phyloP scores from a whole-genome alignment of 2,329 filamentous ascomycete genomes.

The Penicillium verrucosum region DNA sequence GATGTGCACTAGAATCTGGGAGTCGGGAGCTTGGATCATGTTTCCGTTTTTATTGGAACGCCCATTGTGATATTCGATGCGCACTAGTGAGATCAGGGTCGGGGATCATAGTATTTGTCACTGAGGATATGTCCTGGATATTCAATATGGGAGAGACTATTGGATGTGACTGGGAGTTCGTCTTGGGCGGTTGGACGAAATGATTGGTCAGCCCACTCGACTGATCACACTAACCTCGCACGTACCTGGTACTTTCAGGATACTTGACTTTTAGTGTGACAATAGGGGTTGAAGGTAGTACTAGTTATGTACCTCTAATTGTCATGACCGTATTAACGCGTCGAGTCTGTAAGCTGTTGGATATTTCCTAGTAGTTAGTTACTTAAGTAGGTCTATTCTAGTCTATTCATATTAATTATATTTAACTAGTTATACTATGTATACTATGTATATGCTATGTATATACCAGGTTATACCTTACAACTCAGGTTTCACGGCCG shows the following conservation, averaged over 20 bases:
- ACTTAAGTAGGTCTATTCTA: too few species aligned
- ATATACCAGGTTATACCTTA: not conserved
- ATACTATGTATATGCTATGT: too few species aligned
- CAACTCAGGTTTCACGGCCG: not conserved
- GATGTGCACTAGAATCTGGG: conserved; percentile 43
- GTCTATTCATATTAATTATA: too few species aligned
- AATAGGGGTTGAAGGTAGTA: rapidly evolving
- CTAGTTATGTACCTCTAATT: not conserved
- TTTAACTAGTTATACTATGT: too few species aligned
- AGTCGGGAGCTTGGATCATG: not conserved
- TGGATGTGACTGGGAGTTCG: not conserved
- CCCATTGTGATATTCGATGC: not conserved
- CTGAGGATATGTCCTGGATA: not conserved
- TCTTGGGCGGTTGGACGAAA: not conserved
- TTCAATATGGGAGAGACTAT: not conserved
- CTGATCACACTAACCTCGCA: conserved; percentile 1
- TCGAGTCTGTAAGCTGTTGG: too few species aligned
- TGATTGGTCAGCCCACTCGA: conserved; percentile 2
- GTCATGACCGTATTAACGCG: not conserved
- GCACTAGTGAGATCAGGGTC: not conserved
- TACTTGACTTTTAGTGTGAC: not conserved
- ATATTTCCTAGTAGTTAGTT: not conserved
- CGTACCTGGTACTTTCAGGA: not conserved
- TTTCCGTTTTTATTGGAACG: not conserved
- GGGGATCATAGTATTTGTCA: conserved; percentile 2